Evolutionary conservation across 768 basidiomycete genomes (phyloP), one percentile per base, ranked within the genome.

Genomic region (Panus rudis): DNA sequence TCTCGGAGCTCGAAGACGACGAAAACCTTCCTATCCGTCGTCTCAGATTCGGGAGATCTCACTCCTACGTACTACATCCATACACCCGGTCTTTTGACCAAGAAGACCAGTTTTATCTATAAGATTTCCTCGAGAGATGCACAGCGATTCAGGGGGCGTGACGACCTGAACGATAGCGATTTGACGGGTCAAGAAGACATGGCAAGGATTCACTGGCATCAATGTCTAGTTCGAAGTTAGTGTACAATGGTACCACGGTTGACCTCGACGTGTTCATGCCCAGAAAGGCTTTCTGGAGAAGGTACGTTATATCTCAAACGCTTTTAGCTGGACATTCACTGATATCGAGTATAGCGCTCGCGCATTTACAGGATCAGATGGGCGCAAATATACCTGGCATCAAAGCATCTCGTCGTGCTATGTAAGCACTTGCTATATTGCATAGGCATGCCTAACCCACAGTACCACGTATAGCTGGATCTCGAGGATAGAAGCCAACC

Each of bases 151-250:
- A n/a, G n/a, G n/a, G n/a, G n/a, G n/a, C n/a, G n/a, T n/a, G n/a
- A n/a, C n/a, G n/a, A n/a, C n/a, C n/a, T n/a, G n/a, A n/a, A n/a
- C n/a, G n/a, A 8, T 17, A 20, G 21, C n/a, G 6, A 16, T 32
- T 8, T 26, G 41, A 23, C 21, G 7, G 14, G 10, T 13, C 23
- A 23, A 14, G 26, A 35, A n/a, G 46, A 48, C 27, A 28, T 43
- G n/a, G 46, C 41, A 12, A 30, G 46, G 23, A 38, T 48, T 13
- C 23, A 43, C 30, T 48, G 46, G 46, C 41, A 43, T 31, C 23
- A n/a, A 4, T 43, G 6, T n/a, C 27, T 3, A 37, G 41, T 17
- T 19, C 46, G 8, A 11, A 38, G 21, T 5, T 48, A n/a, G 35
- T 48, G 19, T 43, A 33, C 23, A 39, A 43, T 23, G 25, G n/a